Evolutionary conservation across 345 rosid species (phyloP), one percentile per base, ranked within the genome.

Genomic region (Camelina laxa): DNA sequence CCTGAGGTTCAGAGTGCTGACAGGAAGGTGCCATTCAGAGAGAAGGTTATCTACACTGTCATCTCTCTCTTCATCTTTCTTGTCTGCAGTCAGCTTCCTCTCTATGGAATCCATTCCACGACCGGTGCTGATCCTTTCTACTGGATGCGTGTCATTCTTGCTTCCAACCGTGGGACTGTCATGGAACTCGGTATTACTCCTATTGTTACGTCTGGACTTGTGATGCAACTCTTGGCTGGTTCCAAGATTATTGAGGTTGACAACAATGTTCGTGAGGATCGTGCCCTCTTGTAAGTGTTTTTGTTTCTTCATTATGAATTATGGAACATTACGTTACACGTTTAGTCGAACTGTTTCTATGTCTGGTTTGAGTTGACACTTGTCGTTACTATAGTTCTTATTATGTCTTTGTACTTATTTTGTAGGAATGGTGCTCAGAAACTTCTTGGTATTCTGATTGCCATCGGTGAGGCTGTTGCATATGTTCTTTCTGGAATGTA

Each of bases 401-500:
- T 72, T 9, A 3, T 58, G 41, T 31, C 44, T 41, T 38, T 39
- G 49, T 24, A 20, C 14, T 55, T 77, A 10, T 7, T 31, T 74
- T 67, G 3, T 83, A 89, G 96, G 76, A 90, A 90, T 68, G 96
- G 96, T 56, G 92, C 96, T 13, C 96, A 89, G 73, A 89, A 89
- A 82, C 84, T 89, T 85, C 74, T 89, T 76, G 96, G 96, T 57
- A 86, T 87, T 44, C 74, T 89, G 68, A 89, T 89, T 54, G 96
- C 92, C 58, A 74, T 89, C 20, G 96, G 96, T 72, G 92, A 89
- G 79, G 96, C 96, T 5, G 96, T 87, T 48, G 96, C 92, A 3
- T 89, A 89, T 64, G 96, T 87, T 70, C 92, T 87, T 53, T 89
- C 92, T 7, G 96, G 96, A 55, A 89, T 89, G 92, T 89, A 87